Conservation (phyloP, 331 rosid species). For the Ulmus americana region DNA sequence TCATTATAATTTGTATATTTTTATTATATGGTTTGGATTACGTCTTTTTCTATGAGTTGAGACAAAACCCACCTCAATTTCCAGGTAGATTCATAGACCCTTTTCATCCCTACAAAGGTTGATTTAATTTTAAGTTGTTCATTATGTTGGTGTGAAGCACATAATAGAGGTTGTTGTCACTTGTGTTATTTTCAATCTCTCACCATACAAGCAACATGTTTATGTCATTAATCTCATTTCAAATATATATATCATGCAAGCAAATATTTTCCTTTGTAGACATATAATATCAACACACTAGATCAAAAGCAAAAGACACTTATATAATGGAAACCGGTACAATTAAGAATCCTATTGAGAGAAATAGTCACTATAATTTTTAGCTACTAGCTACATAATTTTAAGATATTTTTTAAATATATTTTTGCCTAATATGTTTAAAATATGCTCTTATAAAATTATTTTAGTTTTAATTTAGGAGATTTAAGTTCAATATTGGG, state of each 20-base stretch:
- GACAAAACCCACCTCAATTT: constrained; percentile 76
- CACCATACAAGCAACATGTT: constrained; percentile 24
- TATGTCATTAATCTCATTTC: constrained; percentile 25
- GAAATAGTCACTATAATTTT: no score
- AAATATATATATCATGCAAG: constrained; percentile 13
- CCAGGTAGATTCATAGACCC: constrained; percentile 80
- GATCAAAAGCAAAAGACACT: no score
- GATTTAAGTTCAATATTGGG: no score
- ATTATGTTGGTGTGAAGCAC: constrained; percentile 29
- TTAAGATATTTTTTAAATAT: no score
- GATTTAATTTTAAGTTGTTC: constrained; percentile 25
- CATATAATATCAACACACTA: no score
- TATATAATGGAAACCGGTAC: no score
- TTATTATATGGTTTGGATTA: constrained; percentile 24
- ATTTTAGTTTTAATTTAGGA: no score
- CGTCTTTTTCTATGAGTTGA: constrained; percentile 44
- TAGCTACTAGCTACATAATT: no score
- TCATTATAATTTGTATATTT: background rate
- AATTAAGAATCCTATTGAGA: no score
- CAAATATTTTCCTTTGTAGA: no score
- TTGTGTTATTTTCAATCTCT: constrained; percentile 22
- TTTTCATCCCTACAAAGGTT: constrained; percentile 35
- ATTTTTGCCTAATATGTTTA: no score
- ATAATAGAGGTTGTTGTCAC: constrained; percentile 30
- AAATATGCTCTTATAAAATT: no score